phyloP scores from a whole-genome alignment of 345 rosid species.

The Crucihimalaya himalaica region DNA sequence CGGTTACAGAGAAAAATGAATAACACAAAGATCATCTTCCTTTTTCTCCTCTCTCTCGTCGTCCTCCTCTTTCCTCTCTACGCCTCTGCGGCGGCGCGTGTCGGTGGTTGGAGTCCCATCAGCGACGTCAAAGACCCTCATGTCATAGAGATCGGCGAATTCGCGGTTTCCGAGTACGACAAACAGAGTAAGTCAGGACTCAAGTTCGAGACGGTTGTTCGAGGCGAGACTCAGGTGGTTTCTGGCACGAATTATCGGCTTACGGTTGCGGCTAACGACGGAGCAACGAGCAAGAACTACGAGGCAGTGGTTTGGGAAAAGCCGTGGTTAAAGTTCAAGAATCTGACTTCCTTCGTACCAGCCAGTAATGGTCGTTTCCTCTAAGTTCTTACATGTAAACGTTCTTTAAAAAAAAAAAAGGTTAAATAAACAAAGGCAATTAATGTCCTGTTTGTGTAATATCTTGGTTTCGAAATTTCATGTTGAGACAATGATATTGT shows the following conservation, averaged over 20 bases:
- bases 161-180: conserved; percentile 52
- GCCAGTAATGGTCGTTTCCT: background rate
- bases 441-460: background rate
- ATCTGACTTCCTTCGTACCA: conserved; percentile 51
- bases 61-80: conserved; percentile 17
- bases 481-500: background rate
- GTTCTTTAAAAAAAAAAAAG: background rate
- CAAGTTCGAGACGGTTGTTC: conserved; percentile 39
- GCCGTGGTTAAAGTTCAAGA: conserved; percentile 44
- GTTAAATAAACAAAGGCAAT: background rate
- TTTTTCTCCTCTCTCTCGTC: conserved; percentile 8
- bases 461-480: background rate
- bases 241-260: conserved; percentile 56
- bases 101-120: conserved; percentile 61
- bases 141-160: conserved; percentile 51
- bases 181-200: conserved; percentile 19
- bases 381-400: conserved; percentile 13
- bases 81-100: conserved; percentile 8
- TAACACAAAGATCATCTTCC: background rate
- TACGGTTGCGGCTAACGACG: conserved; percentile 30
- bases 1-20: conserved; percentile 16
- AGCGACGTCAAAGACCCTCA: conserved; percentile 43
- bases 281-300: conserved; percentile 22
- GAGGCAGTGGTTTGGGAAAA: conserved; percentile 61
- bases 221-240: conserved; percentile 60